phyloP scores from a whole-genome alignment of 129 eudicot species.

The Heracleum sosnowskyi region DNA sequence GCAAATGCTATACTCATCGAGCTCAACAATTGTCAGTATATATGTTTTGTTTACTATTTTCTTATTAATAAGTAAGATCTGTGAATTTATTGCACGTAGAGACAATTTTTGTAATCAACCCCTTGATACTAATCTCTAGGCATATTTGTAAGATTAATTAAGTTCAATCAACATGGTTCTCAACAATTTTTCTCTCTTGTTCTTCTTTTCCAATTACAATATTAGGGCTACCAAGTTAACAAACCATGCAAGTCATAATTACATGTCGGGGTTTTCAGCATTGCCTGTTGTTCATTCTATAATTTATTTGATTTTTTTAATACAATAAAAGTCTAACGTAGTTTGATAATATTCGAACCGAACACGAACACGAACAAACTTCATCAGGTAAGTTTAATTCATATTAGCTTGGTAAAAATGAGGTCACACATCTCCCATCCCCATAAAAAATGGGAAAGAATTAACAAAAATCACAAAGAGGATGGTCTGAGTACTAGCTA shows the following conservation, averaged over 20 bases:
- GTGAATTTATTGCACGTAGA: not conserved
- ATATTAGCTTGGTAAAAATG: no score
- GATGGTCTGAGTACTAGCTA: slow-evolving; percentile 5
- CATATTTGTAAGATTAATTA: not conserved
- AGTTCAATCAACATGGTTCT: not conserved
- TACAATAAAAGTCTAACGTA: no score
- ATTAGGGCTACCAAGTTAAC: not conserved
- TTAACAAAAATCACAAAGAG: not conserved
- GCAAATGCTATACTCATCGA: not conserved
- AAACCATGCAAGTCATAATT: not conserved
- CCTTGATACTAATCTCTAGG: not conserved
- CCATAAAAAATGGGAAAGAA: not conserved
- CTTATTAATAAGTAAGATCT: not conserved
- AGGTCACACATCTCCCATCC: no score
- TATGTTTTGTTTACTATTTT: not conserved
- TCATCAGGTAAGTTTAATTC: no score
- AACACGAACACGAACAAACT: no score
- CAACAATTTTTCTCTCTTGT: not conserved
- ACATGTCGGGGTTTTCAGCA: not conserved
- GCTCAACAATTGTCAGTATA: slow-evolving; percentile 1
- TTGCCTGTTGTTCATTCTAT: no score
- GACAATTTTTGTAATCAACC: not conserved
- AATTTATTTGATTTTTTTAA: no score
- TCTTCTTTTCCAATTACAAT: not conserved
- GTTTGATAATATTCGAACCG: no score